Evolutionary conservation across 768 basidiomycete genomes (phyloP).

Genomic region (Termitomyces sp.): DNA sequence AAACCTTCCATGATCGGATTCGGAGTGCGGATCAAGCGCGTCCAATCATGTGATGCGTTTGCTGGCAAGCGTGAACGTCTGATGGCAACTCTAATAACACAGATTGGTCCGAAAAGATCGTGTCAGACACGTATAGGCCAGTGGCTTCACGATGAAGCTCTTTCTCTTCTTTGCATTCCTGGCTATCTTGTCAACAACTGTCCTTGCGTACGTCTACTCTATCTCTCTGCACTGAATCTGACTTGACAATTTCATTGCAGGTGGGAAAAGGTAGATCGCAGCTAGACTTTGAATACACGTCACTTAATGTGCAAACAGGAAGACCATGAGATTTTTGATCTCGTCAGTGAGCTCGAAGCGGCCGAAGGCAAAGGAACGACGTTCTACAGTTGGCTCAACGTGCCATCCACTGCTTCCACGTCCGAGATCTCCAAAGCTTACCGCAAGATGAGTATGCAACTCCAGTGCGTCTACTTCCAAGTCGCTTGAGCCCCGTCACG

Average conservation of each 20-base stretch:
- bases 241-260: constrained; percentile 25
- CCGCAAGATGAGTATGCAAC: constrained; percentile 80
- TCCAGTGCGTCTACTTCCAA: constrained; percentile 63
- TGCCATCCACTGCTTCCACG: constrained; percentile 66
- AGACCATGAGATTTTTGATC: constrained; percentile 95
- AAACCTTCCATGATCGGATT: constrained; percentile 5
- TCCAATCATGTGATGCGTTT: constrained; percentile 1
- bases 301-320: constrained; percentile 42
- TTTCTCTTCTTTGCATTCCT: constrained; percentile 40
- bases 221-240: not conserved
- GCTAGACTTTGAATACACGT: not conserved
- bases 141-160: constrained; percentile 41
- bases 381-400: constrained; percentile 92
- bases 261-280: constrained; percentile 59
- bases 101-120: not conserved
- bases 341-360: constrained; percentile 73
- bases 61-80: constrained; percentile 5
- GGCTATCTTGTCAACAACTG: constrained; percentile 45
- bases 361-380: constrained; percentile 92
- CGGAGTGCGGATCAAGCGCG: not conserved
- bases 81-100: not conserved
- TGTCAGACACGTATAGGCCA: not conserved
- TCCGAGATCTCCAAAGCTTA: constrained; percentile 86
- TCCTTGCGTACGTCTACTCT: constrained; percentile 48
- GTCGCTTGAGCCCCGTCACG: not conserved